These are phyloP conservation scores for Teunomyces barrocoloradensis DNA, from an alignment of 805 yeast species.

Conservation along the genomic window DNA sequence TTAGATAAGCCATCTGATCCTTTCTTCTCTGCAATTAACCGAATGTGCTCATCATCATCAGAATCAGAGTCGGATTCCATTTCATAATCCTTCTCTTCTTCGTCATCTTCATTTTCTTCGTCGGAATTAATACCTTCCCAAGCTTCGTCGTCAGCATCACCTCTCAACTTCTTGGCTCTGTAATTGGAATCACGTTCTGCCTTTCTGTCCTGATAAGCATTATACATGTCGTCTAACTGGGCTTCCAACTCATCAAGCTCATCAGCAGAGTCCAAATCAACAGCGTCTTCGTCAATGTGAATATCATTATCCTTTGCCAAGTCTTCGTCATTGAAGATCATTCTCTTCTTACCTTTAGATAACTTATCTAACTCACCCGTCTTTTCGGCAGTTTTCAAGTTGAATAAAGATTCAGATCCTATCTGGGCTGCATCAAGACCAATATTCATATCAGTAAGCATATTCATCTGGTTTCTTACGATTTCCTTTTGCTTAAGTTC, in stretches of 20 bases:
- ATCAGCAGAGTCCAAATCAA: constrained; percentile 40
- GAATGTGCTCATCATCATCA: constrained; percentile 72
- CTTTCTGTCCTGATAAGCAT: constrained; percentile 60
- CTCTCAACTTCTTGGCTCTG: constrained; percentile 69
- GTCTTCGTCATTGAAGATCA: constrained; percentile 60
- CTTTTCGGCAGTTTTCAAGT: constrained; percentile 79
- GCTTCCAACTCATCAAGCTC: constrained; percentile 71
- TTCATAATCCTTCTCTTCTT: constrained; percentile 43
- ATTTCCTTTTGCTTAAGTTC: constrained; percentile 86
- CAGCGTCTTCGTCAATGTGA: constrained; percentile 41
- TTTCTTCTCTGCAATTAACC: constrained; percentile 50
- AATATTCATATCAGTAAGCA: constrained; percentile 88
- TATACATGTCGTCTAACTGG: constrained; percentile 81
- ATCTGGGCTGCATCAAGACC: constrained; percentile 88
- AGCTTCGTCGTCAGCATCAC: constrained; percentile 69
- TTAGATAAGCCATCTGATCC: constrained; percentile 32
- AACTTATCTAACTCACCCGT: constrained; percentile 76
- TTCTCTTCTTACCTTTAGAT: constrained; percentile 69
- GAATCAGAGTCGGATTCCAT: constrained; percentile 47
- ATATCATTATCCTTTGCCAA: constrained; percentile 55
- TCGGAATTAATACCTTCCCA: constrained; percentile 72
- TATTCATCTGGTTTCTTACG: constrained; percentile 89
- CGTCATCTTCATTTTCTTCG: constrained; percentile 34
- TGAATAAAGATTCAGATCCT: constrained; percentile 79
- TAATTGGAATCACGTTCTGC: constrained; percentile 68